phyloP scores from a whole-genome alignment of 441 rosid species.

The Erysimum cheiri region DNA sequence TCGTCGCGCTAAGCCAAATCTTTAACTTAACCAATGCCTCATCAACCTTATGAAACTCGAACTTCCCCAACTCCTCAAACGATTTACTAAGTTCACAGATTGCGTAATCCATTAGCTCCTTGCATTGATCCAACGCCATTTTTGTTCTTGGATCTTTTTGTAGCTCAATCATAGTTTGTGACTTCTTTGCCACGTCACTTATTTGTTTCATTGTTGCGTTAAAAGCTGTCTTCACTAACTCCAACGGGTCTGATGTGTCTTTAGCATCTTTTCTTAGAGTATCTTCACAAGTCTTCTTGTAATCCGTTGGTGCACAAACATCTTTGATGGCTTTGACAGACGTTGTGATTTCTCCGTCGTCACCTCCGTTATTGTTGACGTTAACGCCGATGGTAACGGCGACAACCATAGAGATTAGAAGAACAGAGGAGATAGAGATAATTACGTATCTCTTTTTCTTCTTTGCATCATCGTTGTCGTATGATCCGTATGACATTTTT shows the following conservation, averaged over 20 bases:
- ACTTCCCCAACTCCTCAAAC: conserved; percentile 44
- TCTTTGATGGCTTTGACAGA: conserved; percentile 65
- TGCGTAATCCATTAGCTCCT: conserved; percentile 66
- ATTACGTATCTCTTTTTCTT: conserved; percentile 54
- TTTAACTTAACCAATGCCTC: conserved; percentile 50
- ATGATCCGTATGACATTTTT: conserved; percentile 41
- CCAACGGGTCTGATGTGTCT: conserved; percentile 61
- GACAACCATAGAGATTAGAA: conserved; percentile 61
- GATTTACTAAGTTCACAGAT: conserved; percentile 56
- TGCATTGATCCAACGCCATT: conserved; percentile 65
- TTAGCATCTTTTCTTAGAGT: conserved; percentile 47
- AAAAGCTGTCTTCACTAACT: conserved; percentile 63
- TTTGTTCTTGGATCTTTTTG: conserved; percentile 63
- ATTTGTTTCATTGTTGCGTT: conserved; percentile 52
- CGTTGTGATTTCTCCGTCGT: conserved; percentile 38
- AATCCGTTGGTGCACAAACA: conserved; percentile 70
- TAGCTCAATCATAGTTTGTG: conserved; percentile 50
- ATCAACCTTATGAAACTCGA: conserved; percentile 48
- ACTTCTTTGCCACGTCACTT: conserved; percentile 54
- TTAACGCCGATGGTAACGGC: conserved; percentile 58
- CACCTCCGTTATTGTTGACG: conserved; percentile 9
- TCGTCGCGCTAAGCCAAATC: conserved; percentile 76
- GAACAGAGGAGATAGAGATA: conserved; percentile 52
- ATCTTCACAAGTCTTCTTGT: conserved; percentile 58
- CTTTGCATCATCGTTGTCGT: conserved; percentile 28